phyloP scores from a whole-genome alignment of 2,329 filamentous ascomycete genomes.

The Bipolaris victoriae region DNA sequence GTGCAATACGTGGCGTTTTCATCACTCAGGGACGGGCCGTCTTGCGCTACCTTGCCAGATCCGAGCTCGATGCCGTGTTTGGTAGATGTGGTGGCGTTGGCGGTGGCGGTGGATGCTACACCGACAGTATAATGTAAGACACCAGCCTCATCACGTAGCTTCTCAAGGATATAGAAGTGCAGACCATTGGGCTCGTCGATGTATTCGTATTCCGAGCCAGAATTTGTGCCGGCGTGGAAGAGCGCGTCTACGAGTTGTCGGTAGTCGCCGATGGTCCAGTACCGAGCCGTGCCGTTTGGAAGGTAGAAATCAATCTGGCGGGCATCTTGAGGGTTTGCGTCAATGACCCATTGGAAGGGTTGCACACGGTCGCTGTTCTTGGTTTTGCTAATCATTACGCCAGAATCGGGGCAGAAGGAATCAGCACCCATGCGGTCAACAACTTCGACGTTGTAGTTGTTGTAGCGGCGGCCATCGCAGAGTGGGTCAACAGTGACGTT shows the following conservation, averaged over 20 bases:
- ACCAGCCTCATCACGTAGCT: conserved; percentile 51
- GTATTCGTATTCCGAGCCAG: conserved; percentile 58
- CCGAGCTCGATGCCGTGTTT: not conserved
- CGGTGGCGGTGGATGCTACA: conserved; percentile 50
- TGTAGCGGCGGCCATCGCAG: conserved; percentile 60
- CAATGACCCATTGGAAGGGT: conserved; percentile 63
- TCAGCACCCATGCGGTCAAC: conserved; percentile 62
- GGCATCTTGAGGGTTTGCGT: conserved; percentile 62
- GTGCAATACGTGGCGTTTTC: not conserved
- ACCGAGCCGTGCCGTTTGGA: conserved; percentile 56
- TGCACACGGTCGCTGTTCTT: conserved; percentile 51
- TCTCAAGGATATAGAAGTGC: conserved; percentile 59
- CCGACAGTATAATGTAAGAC: conserved; percentile 59
- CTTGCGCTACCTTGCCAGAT: not conserved
- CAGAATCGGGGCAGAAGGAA: conserved; percentile 59
- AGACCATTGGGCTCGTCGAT: conserved; percentile 56
- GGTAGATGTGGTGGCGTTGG: not conserved
- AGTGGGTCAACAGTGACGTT: conserved; percentile 51
- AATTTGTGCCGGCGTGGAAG: conserved; percentile 61
- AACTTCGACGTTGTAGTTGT: conserved; percentile 61
- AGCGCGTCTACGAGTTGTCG: conserved; percentile 61
- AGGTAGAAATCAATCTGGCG: conserved; percentile 58
- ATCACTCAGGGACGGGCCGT: not conserved
- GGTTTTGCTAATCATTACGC: conserved; percentile 62
- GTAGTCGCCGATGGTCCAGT: conserved; percentile 61